Percentiles rank a stretch among this genome's conserved stretches.
Conservation (phyloP, 192 early-diverging fungal species). For the Podila horticola region DNA sequence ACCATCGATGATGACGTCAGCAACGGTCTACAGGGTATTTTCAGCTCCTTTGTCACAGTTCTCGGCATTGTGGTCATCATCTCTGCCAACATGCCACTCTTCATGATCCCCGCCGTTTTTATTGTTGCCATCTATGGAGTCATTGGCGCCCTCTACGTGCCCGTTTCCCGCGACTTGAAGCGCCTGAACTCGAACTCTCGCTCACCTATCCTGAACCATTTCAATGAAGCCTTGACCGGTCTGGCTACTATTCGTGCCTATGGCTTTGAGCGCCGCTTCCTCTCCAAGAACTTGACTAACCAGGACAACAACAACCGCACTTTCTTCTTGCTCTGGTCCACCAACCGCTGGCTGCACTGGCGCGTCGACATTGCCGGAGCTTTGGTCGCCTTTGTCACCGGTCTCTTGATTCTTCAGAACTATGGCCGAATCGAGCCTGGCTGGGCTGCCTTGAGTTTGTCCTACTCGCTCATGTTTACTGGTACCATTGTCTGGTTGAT, state of each 20-base stretch:
- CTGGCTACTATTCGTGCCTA: conserved; percentile 89
- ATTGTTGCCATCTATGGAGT: conserved; percentile 67
- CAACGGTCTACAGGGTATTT: conserved; percentile 59
- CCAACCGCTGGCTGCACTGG: conserved; percentile 89
- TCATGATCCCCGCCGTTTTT: conserved; percentile 72
- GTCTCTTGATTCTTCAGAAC: conserved; percentile 66
- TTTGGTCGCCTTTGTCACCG: conserved; percentile 79
- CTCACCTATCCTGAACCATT: conserved; percentile 83
- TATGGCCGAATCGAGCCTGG: conserved; percentile 77
- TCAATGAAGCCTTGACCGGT: conserved; percentile 83
- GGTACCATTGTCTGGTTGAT: conserved; percentile 85
- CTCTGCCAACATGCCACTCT: conserved; percentile 73
- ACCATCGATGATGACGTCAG: conserved; percentile 76
- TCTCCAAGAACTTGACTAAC: conserved; percentile 65
- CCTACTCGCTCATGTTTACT: conserved; percentile 89
- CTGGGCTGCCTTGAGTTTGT: conserved; percentile 87
- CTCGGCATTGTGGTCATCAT: conserved; percentile 70
- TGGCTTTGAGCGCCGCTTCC: conserved; percentile 74
- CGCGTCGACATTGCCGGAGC: conserved; percentile 85
- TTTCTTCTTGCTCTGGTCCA: conserved; percentile 87
- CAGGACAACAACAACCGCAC: conserved; percentile 87
- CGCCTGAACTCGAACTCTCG: conserved; percentile 83
- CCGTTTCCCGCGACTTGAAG: conserved; percentile 88
- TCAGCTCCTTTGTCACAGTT: conserved; percentile 62
- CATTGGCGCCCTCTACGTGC: conserved; percentile 80